Base-by-base conservation (phyloP, 164 flowering plant species). In the Kalanchoe fedtschenkoi region DNA sequence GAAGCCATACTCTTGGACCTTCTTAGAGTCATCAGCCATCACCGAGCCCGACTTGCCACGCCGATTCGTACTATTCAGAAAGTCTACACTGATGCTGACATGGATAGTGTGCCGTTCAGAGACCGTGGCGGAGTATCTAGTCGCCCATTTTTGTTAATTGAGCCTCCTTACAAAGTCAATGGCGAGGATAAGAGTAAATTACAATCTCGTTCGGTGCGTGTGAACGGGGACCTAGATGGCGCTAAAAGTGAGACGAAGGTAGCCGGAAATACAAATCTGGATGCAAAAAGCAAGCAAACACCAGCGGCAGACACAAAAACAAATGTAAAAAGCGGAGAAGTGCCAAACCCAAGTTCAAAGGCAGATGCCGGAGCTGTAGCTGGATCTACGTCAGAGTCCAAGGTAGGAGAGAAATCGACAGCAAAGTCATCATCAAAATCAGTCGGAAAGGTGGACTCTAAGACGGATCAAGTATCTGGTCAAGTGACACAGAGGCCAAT, bases 21-120 rank as follows among this genome's bases (percentile, higher is more conserved):
- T 64, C 84, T 93, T 29, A 82, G 97, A 74, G 97, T 93, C 62
- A 86, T 93, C 74, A 83, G 91, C 68, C 98, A 93, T 77, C 98
- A 93, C 65, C 78, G 87, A 7, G 98, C 97, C 16, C 82, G 97
- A 39, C 87, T 93, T 65, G 97, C 99, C 38, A 90, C 99, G 33
- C 99, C 97, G 34, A 83, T 93, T 61, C 96, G 97, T 34, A 89
- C 97, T 4, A 74, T 92, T 67, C 96, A 89, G 76, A 89, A 89
- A 75, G 69, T 85, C 53, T 82, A 81, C 35, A 80, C 72, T 64
- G 92, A 89, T 29, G 69, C 85, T 5, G 97, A 86, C 68, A 33
- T 83, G 66, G 97, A 88, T 38, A 81, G 73, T 61, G 47, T 80
- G 69, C 71, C 79, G 15, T 91, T 84, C 65, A 64, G 83, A 6